Evolutionary conservation across 2,329 filamentous ascomycete species (phyloP), one percentile per base, ranked within the genome.

Genomic region (Aspergillus ochraceus): DNA sequence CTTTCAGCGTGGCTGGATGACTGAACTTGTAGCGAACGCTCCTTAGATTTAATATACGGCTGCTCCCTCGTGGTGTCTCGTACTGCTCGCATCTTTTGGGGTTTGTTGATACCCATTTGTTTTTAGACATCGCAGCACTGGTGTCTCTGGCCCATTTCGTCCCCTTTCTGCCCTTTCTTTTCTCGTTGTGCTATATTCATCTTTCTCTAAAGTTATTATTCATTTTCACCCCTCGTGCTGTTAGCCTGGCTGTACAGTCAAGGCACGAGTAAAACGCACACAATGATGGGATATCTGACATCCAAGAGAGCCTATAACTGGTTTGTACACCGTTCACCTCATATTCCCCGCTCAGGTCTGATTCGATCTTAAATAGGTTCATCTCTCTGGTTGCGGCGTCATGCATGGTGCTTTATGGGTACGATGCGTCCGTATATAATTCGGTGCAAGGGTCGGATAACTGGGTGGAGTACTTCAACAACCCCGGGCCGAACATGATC

Each of bases 321-420:
- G 71, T 74, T 42, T 1, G 65, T 60, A n/a, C 8, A 45, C 42
- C 6, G 36, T 47, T 10, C 32, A 2, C 30, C 4, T 0, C 6
- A 19, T 2, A 26, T 2, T 26, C 36, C 6, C 20, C 12, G 20
- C 22, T 42, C 10, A 29, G 17, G 11, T 8, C n/a, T 26, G 8
- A n/a, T 20, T 19, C 24, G 17, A 26, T 26, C 26, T 36, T 32
- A 10, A 12, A 20, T 32, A 71, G 86, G 86, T 90, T 88, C 77
- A 86, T 89, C 65, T 88, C 86, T 60, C 79, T 89, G 54, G 85
- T 90, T 64, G 88, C 88, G 58, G 88, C 88, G 68, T 86, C 87
- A 72, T 90, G 87, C 73, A 90, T 90, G 88, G 87, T 90, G 22
- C 80, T 91, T 49, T 90, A 90, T 71, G 88, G 88, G 59, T 90